Evolutionary conservation across 495 filamentous ascomycete species (phyloP).

Genomic region (Staphylotrichum longicolle): DNA sequence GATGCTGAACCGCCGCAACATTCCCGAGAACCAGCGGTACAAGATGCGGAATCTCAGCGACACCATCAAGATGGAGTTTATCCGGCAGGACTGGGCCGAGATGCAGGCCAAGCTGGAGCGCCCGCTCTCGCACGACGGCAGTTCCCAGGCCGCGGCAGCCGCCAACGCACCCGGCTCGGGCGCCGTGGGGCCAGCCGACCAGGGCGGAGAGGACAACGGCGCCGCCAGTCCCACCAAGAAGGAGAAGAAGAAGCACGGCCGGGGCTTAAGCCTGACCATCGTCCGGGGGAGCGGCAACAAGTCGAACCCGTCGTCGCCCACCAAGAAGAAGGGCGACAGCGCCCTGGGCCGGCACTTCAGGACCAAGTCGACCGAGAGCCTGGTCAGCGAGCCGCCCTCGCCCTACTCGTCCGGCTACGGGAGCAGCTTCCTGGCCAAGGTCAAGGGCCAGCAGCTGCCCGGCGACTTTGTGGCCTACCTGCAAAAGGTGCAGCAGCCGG

Average conservation of each 20-base stretch:
- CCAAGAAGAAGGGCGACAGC: slow-evolving; percentile 51
- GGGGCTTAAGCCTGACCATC: slow-evolving; percentile 76
- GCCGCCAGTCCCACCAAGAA: slow-evolving; percentile 40
- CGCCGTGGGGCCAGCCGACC: neutral
- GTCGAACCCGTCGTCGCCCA: slow-evolving; percentile 42
- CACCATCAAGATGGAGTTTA: slow-evolving; percentile 92
- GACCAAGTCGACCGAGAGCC: slow-evolving; percentile 51
- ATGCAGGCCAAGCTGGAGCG: slow-evolving; percentile 45
- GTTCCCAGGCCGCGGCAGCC: neutral
- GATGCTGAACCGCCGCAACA: slow-evolving; percentile 80
- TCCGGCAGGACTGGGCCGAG: slow-evolving; percentile 79
- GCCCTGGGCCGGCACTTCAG: slow-evolving; percentile 51
- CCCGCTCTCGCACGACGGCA: slow-evolving; percentile 32
- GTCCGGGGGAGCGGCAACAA: slow-evolving; percentile 50
- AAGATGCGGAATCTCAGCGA: slow-evolving; percentile 88
- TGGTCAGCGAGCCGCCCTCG: slow-evolving; percentile 48
- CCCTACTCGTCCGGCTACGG: slow-evolving; percentile 37
- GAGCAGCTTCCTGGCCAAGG: slow-evolving; percentile 48
- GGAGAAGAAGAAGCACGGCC: slow-evolving; percentile 61
- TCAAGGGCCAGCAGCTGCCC: slow-evolving; percentile 57
- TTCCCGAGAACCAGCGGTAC: slow-evolving; percentile 87
- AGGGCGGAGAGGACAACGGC: slow-evolving; percentile 32
- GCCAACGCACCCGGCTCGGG: slow-evolving; percentile 18
- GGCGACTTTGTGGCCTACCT: slow-evolving; percentile 82
- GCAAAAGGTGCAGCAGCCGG: slow-evolving; percentile 70